A percentile compares a stretch with the other conserved stretches of the same genome.
Conservation (phyloP, 352 stramenopile genomes). For the Globisporangium spinosum region DNA sequence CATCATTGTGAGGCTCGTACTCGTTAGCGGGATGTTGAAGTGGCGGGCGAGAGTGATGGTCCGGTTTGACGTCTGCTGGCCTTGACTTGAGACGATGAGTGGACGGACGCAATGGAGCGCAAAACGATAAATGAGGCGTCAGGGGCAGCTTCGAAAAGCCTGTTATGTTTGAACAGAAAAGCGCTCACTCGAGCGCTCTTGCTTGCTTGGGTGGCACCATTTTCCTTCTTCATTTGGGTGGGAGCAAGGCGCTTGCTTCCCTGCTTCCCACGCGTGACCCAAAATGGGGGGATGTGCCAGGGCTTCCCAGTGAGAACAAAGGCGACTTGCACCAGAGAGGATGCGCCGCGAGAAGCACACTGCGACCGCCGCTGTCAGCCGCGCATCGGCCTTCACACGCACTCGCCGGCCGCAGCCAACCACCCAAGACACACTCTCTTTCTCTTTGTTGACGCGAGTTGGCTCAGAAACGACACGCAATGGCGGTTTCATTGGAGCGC, state of each 20-base stretch:
- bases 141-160: not conserved
- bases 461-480: not conserved
- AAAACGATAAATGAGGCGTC: conserved; percentile 8
- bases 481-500: conserved; percentile 2
- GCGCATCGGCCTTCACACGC: not conserved
- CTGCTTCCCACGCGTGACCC: not conserved
- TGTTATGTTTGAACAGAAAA: not conserved
- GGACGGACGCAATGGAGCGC: not conserved
- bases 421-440: too few species aligned
- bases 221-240: not conserved
- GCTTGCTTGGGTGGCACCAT: not conserved
- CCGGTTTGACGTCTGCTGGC: not conserved
- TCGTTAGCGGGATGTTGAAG: conserved; percentile 6
- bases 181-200: not conserved
- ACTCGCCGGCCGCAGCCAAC: not conserved
- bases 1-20: conserved; percentile 15
- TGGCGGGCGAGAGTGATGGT: conserved; percentile 6
- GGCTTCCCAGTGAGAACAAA: not conserved
- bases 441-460: not conserved
- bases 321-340: not conserved
- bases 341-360: not conserved
- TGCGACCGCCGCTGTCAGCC: not conserved
- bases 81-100: not conserved
- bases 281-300: not conserved
- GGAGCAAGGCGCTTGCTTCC: not conserved